Evolutionary conservation across 2,329 filamentous ascomycete genomes (phyloP).

Genomic region (Colletotrichum lindemuthianum): DNA sequence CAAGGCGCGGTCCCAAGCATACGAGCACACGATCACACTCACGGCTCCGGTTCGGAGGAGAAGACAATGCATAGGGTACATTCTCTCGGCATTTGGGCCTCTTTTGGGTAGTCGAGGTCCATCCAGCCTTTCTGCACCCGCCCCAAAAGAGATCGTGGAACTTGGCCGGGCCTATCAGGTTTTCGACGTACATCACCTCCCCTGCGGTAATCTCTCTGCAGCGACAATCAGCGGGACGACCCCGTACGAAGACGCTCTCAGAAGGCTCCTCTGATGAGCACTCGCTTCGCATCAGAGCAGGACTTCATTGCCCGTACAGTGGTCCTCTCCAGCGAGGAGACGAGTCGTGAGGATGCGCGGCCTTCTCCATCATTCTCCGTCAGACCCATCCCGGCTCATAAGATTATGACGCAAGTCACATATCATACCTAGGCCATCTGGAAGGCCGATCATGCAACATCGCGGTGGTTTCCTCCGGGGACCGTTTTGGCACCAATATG

Average conservation of each 20-base stretch:
- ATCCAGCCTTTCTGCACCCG: too few species aligned
- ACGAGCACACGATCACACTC: background rate
- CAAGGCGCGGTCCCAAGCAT: too few species aligned
- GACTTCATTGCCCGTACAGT: background rate
- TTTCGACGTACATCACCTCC: too few species aligned
- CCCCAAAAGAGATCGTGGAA: too few species aligned
- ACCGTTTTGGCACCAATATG: too few species aligned
- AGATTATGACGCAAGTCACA: constrained; percentile 29
- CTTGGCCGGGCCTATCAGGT: too few species aligned
- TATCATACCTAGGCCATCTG: constrained; percentile 18
- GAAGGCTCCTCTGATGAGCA: too few species aligned
- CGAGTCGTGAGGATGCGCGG: constrained; percentile 8
- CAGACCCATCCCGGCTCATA: constrained; percentile 13
- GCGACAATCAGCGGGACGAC: too few species aligned
- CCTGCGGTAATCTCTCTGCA: too few species aligned
- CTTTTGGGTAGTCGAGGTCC: too few species aligned
- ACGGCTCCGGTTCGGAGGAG: too few species aligned
- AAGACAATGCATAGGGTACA: constrained; percentile 19
- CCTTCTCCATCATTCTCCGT: constrained; percentile 4
- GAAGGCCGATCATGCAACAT: constrained; percentile 13
- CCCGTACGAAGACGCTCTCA: too few species aligned
- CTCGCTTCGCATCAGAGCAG: background rate
- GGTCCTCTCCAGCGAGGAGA: background rate
- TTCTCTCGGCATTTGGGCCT: constrained; percentile 3
- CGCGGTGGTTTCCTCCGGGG: background rate